These are phyloP conservation scores for Sporothrix variecibatus DNA, from an alignment of 2,329 filamentous ascomycete genomes.

Conservation along the genomic window DNA sequence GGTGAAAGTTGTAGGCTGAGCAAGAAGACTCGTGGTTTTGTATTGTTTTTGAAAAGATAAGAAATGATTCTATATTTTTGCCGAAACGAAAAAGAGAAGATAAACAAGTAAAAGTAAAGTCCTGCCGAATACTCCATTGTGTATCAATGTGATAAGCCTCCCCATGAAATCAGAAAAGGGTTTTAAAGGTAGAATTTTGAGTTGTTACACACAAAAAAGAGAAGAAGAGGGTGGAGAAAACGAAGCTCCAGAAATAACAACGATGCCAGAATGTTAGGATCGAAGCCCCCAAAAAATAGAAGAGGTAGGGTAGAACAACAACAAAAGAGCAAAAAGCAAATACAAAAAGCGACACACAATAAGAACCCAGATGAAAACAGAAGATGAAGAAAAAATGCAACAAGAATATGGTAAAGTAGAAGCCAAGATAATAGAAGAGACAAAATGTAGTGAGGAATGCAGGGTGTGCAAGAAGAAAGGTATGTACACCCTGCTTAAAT, in stretches of 20 bases:
- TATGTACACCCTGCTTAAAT: background rate
- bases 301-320: background rate
- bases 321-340: background rate
- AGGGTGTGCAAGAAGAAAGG: constrained; percentile 10
- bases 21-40: background rate
- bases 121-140: constrained; percentile 16
- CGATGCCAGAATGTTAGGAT: background rate
- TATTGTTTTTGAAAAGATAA: constrained; percentile 13
- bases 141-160: background rate
- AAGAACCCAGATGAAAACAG: background rate
- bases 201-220: background rate
- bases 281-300: background rate
- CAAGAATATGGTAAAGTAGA: background rate
- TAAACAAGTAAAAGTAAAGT: background rate
- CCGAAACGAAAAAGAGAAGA: background rate
- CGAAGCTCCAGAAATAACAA: background rate
- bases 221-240: background rate
- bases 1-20: background rate
- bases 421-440: background rate
- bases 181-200: background rate
- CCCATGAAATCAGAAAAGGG: background rate
- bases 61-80: constrained; percentile 6
- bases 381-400: background rate
- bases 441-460: background rate
- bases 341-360: background rate